A percentile compares a stretch with the other conserved stretches of the same genome.
These are phyloP conservation scores for Ceriops decandra DNA, from an alignment of 345 rosid species.

Conservation along the genomic window DNA sequence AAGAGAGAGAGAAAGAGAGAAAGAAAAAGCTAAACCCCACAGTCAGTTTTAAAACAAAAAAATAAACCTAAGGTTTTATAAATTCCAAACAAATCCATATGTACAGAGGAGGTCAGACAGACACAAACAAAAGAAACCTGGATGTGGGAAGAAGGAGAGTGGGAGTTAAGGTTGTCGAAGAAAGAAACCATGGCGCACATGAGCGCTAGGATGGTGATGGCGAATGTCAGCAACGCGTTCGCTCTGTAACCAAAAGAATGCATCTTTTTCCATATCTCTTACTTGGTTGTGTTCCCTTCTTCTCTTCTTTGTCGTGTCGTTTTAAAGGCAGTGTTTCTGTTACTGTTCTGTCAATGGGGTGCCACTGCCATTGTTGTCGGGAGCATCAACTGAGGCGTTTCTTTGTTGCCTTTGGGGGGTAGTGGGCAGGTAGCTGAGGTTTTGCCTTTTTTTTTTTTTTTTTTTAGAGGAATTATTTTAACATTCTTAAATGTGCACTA, in stretches of 20 bases:
- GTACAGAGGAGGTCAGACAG: too few relatives aligned
- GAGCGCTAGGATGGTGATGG: conserved; percentile 72
- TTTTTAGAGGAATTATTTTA: too few relatives aligned
- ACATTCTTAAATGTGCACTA: too few relatives aligned
- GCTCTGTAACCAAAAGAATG: conserved; percentile 88
- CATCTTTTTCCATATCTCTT: conserved; percentile 33
- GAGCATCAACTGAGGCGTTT: too few relatives aligned
- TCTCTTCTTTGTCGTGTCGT: too few relatives aligned
- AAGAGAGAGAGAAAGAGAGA: not conserved
- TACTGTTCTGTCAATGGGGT: too few relatives aligned
- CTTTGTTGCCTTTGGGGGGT: too few relatives aligned
- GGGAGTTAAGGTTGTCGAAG: conserved; percentile 76
- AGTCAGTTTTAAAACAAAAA: not conserved
- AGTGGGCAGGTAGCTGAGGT: too few relatives aligned
- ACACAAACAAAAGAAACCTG: conserved; percentile 43
- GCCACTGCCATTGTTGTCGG: too few relatives aligned
- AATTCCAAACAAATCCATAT: conserved; percentile 8
- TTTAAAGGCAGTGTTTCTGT: too few relatives aligned
- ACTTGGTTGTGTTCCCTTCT: too few relatives aligned
- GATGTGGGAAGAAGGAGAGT: conserved; percentile 70
- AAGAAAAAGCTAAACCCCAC: not conserved
- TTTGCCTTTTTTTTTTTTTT: too few relatives aligned
- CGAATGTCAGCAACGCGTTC: conserved; percentile 78
- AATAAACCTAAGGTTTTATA: not conserved
- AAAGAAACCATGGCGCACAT: conserved; percentile 79